These are phyloP conservation scores for Nemania sp. DNA, from an alignment of 2,329 filamentous ascomycete genomes.

Conservation along the genomic window DNA sequence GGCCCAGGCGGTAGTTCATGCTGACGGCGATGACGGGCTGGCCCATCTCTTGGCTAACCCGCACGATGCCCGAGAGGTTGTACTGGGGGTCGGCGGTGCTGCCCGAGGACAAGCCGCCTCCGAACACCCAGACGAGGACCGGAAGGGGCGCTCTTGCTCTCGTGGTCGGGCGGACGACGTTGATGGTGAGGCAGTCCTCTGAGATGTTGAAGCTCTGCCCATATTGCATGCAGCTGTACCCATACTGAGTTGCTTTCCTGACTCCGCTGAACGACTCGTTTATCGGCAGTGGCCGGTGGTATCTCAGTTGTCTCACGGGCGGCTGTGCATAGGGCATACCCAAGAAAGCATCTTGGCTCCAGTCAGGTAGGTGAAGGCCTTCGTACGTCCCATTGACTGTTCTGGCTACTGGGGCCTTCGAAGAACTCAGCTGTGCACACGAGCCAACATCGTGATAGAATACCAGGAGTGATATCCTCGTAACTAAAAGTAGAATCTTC, in stretches of 20 bases:
- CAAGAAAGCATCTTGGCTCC: constrained; percentile 48
- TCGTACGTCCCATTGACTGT: constrained; percentile 43
- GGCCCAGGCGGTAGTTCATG: constrained; percentile 58
- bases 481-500: not conserved
- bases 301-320: constrained; percentile 44
- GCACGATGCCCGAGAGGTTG: constrained; percentile 66
- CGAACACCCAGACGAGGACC: constrained; percentile 61
- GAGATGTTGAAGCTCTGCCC: constrained; percentile 47
- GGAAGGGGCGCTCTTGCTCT: constrained; percentile 43
- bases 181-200: constrained; percentile 54
- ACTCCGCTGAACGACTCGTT: constrained; percentile 46
- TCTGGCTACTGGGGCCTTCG: constrained; percentile 24
- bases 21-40: constrained; percentile 59
- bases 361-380: constrained; percentile 41
- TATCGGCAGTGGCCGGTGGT: constrained; percentile 44
- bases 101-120: constrained; percentile 58
- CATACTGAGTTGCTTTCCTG: constrained; percentile 48
- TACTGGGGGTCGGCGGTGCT: constrained; percentile 60
- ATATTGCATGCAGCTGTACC: constrained; percentile 54
- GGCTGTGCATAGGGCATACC: constrained; percentile 48
- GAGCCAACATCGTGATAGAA: not conserved
- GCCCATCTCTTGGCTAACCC: constrained; percentile 54
- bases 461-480: not conserved
- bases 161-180: constrained; percentile 48
- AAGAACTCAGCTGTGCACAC: not conserved